Base-by-base conservation (phyloP, 306 rosid species). In the Cicer yamashitae region DNA sequence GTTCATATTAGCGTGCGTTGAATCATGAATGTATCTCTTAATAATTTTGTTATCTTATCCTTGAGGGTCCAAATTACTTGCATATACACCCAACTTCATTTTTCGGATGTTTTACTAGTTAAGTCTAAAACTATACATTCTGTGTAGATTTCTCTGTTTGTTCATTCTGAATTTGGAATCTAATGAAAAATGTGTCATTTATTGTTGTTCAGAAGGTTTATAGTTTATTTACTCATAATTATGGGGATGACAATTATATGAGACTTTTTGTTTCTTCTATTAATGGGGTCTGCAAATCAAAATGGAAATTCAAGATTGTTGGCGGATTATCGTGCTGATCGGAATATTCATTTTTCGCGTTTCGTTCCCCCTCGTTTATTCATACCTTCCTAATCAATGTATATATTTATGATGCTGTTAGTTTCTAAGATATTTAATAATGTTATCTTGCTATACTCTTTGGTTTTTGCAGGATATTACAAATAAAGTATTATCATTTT, bases 401-500 rank as follows among this genome's bases (percentile, higher is more conserved):
- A 7, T 51, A 44, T 66, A 34, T 43, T 50, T 10, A 0, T 62
- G 67, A 17, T 30, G 54, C 54, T 54, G 54, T 50, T 11, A 52
- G 41, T 61, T 39, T 58, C 2, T 60, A 10, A 30, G 43, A 44
- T 50, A 73, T 18, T 68, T 70, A 76, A 46, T 80, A 60, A 61
- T 14, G 70, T 68, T 56, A 47, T 72, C 56, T 47, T 86, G 71
- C 34, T 48, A 71, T 66, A 60, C 40, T 39, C 7, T 65, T 66
- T 79, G 79, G 79, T 78, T 78, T 70, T 74, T 53, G 66, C 78
- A 93, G 98, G 96, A 93, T 54, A 84, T 93, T 8, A 82, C 93
- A 6, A 83, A 82, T 89, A 91, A 87, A 86, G 87, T 93, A 48
- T 83, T 91, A 73, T 83, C 91, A 18, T 85, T 89, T 67, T 82